Evolutionary conservation across 2,329 filamentous ascomycete genomes (phyloP).

Genomic region (Colletotrichum viniferum): DNA sequence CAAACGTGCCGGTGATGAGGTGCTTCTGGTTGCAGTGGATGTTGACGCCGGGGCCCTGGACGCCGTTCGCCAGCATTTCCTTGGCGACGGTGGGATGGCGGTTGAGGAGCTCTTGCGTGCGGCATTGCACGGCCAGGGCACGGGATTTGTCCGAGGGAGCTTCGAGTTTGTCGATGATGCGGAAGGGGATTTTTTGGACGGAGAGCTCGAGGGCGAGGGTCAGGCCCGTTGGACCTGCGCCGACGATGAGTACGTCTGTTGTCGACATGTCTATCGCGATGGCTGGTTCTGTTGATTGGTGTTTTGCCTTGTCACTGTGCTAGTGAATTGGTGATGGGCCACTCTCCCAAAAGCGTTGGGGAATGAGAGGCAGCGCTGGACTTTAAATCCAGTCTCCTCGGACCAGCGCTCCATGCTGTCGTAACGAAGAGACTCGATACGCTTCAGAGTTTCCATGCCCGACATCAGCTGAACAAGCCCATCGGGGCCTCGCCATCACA

Average conservation of each 20-base stretch:
- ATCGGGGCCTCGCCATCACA: conserved; percentile 1
- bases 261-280: conserved; percentile 29
- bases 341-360: neutral
- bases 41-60: conserved; percentile 38
- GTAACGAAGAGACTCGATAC: neutral
- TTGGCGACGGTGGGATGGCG: conserved; percentile 43
- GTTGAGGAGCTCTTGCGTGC: conserved; percentile 53
- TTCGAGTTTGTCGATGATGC: conserved; percentile 40
- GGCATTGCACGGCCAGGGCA: conserved; percentile 51
- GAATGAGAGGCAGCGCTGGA: neutral
- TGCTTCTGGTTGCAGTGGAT: conserved; percentile 39
- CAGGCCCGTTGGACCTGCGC: conserved; percentile 40
- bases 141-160: conserved; percentile 40
- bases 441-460: conserved; percentile 15
- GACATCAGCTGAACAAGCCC: conserved; percentile 14
- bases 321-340: neutral
- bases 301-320: neutral
- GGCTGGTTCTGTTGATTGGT: neutral
- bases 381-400: neutral
- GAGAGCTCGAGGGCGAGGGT: conserved; percentile 35
- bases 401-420: neutral
- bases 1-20: conserved; percentile 33
- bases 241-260: conserved; percentile 35
- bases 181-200: conserved; percentile 35
- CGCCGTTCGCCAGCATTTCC: conserved; percentile 38